Percentiles rank a stretch among this genome's conserved stretches.
These are phyloP conservation scores for Neurospora sp. DNA, from an alignment of 495 filamentous ascomycete species.

Conservation along the genomic window DNA sequence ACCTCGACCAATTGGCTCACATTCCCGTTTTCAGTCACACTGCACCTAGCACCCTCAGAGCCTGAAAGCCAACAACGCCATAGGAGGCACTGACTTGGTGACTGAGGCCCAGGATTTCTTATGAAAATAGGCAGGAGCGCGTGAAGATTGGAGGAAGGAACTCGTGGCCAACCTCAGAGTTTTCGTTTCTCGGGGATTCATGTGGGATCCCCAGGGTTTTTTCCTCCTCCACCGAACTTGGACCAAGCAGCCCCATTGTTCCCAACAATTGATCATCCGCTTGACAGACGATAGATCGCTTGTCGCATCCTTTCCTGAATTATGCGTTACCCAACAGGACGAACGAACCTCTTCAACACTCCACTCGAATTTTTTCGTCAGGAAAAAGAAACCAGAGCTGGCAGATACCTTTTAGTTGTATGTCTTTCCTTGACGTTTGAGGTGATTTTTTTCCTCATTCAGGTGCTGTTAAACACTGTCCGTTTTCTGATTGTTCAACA, in stretches of 20 bases:
- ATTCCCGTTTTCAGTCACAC: not conserved
- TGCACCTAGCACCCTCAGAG: not conserved
- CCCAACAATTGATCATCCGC: not conserved
- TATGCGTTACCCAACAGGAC: not conserved
- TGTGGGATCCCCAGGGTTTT: not conserved
- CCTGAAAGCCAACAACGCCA: not conserved
- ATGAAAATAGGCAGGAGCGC: too few relatives aligned
- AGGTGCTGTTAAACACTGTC: not conserved
- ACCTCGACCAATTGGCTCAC: not conserved
- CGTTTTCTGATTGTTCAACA: not conserved
- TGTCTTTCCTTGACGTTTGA: not conserved
- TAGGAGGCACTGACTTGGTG: not conserved
- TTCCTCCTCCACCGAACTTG: not conserved
- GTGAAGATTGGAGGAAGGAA: not conserved
- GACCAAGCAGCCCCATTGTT: not conserved
- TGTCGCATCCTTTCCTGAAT: not conserved
- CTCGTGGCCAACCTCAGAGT: not conserved
- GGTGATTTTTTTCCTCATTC: not conserved
- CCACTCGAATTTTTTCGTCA: not conserved
- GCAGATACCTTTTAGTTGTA: not conserved
- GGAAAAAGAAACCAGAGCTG: not conserved
- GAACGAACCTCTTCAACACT: not conserved
- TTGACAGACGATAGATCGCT: not conserved
- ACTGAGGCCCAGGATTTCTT: too few relatives aligned
- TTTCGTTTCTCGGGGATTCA: not conserved